Base-by-base conservation (phyloP, 192 early-diverging fungal genomes). In the Gryganskiella cystojenkinii region DNA sequence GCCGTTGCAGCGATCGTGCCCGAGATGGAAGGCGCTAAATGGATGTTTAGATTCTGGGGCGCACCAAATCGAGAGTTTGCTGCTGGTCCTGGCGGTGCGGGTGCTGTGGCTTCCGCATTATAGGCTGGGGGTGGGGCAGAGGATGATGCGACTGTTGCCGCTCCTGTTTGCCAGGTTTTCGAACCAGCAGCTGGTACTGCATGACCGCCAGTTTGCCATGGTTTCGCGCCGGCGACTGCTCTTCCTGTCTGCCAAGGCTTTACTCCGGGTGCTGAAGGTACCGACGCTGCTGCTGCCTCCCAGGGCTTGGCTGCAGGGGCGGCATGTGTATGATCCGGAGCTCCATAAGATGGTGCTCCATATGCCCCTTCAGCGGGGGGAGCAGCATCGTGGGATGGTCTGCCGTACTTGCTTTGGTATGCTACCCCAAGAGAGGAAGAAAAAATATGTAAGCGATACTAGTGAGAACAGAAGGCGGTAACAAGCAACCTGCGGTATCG, bases 81-180 rank as follows among this genome's bases (percentile, higher is more conserved):
- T 33, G 55, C 46, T 31, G 74, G 45, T 19, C 51, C 61, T 28
- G 44, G 14, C 4, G 43, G 54, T 27, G 42, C 24, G n/a, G 56
- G 20, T 5, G 60, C 24, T 11, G 31, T 20, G 7, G 30, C 24
- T 24, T 44, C 3, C 6, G 61, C 46, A 19, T 73, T 73, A 28
- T 78, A 78, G n/a, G 66, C 66, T 27, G 74, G 74, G 4, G 74
- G 74, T 19, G 67, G 66, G 7, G 56, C 60, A 2, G 56, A 34
- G 1, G 66, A 45, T 20, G 63, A 31, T 34, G 33, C 31, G 43
- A 52, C 7, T 22, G 19, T 15, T 28, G 61, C 49, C 11, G 50
- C 30, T 31, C 54, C 44, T 4, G 65, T 50, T 53, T 67, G 65
- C 65, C 65, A 67, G 10, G 65, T 53, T 15, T 67, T 67, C 9